These are phyloP conservation scores for Metschnikowia gruessii DNA, from an alignment of 805 yeast genomes.

Conservation along the genomic window DNA sequence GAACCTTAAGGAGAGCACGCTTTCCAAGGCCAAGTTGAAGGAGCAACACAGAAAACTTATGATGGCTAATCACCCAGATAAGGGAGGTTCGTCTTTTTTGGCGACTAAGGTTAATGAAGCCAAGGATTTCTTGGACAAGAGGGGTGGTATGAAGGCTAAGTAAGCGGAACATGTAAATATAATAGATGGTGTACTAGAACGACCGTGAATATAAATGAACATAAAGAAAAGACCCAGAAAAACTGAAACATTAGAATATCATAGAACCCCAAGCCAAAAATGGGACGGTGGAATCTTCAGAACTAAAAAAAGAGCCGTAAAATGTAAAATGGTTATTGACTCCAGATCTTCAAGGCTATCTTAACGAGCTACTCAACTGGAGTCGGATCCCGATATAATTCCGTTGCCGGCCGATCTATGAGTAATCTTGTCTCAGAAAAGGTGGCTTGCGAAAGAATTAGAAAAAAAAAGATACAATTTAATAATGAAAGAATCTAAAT, in stretches of 20 bases:
- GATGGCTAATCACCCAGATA: conserved; percentile 91
- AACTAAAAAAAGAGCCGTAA: too few relatives aligned
- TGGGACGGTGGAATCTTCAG: too few relatives aligned
- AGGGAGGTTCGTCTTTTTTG: conserved; percentile 85
- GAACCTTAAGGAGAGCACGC: conserved; percentile 64
- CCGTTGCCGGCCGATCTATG: too few relatives aligned
- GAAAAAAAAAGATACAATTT: too few relatives aligned
- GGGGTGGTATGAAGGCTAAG: conserved; percentile 50
- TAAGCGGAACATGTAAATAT: conserved; percentile 15
- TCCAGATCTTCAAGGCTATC: too few relatives aligned
- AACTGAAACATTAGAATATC: not conserved
- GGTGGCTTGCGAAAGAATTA: too few relatives aligned
- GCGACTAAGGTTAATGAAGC: conserved; percentile 95
- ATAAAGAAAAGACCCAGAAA: not conserved
- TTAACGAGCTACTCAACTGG: too few relatives aligned
- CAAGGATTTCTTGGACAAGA: conserved; percentile 72
- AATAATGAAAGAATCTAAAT: too few relatives aligned
- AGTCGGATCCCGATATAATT: too few relatives aligned
- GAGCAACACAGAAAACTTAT: conserved; percentile 80
- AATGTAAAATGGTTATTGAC: too few relatives aligned
- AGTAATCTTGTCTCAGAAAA: too few relatives aligned
- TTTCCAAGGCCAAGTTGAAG: conserved; percentile 62
- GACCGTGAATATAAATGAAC: not conserved
- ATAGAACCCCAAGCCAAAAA: too few relatives aligned
- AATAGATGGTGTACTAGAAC: conserved; percentile 1